Conservation (phyloP, 352 stramenopile species). For the Phytopythium kandeliae region DNA sequence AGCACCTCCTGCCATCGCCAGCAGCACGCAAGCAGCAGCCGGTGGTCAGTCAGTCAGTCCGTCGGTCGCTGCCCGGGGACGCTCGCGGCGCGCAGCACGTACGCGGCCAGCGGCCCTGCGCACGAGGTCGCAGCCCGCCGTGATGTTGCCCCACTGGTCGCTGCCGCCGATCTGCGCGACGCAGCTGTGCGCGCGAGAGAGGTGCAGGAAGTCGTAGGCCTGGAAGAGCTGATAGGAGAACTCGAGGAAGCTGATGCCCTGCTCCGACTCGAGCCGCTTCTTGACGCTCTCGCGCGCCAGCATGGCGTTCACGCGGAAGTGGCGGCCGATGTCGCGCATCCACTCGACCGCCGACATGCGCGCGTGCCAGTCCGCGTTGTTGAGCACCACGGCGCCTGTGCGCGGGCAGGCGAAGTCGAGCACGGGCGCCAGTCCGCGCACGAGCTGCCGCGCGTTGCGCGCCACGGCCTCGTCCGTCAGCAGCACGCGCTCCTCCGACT, state of each 20-base stretch:
- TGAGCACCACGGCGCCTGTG: conserved; percentile 93
- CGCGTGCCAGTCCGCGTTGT: conserved; percentile 98
- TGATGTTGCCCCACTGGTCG: conserved; percentile 99
- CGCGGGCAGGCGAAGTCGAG: conserved; percentile 89
- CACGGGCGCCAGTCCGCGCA: conserved; percentile 91
- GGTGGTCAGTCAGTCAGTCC: conserved; percentile 7
- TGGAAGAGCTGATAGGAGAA: conserved; percentile 99
- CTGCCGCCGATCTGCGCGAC: conserved; percentile 96
- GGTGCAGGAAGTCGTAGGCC: conserved; percentile 98
- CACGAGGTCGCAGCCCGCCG: conserved; percentile 95
- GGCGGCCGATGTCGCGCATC: conserved; percentile 94
- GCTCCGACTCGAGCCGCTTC: conserved; percentile 92
- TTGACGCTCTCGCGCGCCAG: conserved; percentile 97
- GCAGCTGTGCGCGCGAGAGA: conserved; percentile 89
- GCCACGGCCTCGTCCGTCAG: conserved; percentile 92
- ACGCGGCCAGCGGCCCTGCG: conserved; percentile 81
- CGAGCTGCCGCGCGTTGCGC: conserved; percentile 88
- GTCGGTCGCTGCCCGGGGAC: no score
- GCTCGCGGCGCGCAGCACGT: conserved; percentile 6
- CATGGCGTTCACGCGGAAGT: conserved; percentile 99
- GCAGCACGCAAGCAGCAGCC: conserved; percentile 1
- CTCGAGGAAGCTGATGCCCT: conserved; percentile 98
- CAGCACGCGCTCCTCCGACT: conserved; percentile 95
- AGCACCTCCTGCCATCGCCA: conserved; percentile 68
- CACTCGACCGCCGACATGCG: conserved; percentile 95